Base-by-base conservation (phyloP, 169 alveolate species). In the Eimeria acervulina region DNA sequence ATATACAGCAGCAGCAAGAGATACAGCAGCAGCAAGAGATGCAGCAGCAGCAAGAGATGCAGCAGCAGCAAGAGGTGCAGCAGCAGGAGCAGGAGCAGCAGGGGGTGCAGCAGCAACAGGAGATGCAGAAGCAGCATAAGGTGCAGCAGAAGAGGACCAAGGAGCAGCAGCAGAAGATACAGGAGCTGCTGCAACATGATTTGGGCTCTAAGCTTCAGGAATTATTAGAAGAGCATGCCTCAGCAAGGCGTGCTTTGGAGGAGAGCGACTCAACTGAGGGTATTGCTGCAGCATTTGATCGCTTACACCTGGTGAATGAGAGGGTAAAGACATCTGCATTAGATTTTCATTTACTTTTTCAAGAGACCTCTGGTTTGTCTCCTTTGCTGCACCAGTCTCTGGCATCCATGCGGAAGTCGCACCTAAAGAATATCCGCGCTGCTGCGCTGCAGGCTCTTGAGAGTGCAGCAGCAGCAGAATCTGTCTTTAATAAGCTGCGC, bases 251-350 rank as follows among this genome's bases (percentile, higher is more conserved):
- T 2, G 85, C 85, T 0, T 26, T 74, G 7, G 61, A 40, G 15
- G 36, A 36, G 7, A 40, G 85, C 61, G 85, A 23, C 61, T 40
- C 23, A 2, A 38, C 19, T 2, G 85, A 12, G 7, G 55, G 33
- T 13, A 61, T 40, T 19, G 59, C 59, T 38, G 85, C 85, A 40
- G 85, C 85, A 38, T 40, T 55, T 36, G 85, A 74, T 28, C 55
- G 59, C 17, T 61, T 74, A 26, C 28, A 74, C 21, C 13, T 17
- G 13, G 15, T 74, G 5, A n/a, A 40, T 21, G 85, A 74, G 36
- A 5, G 7, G 31, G 78, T 13, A 2, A 68, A 13, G 23, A 2
- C 10, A 68, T 21, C n/a, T 31, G 78, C 78, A 68, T 13, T 68
- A 4, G 78, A 31, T 23, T 28, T 68, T 68, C 44, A 68, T 31